Evolutionary conservation across 768 basidiomycete species (phyloP).

Genomic region (Cystobasidium onofrii): DNA sequence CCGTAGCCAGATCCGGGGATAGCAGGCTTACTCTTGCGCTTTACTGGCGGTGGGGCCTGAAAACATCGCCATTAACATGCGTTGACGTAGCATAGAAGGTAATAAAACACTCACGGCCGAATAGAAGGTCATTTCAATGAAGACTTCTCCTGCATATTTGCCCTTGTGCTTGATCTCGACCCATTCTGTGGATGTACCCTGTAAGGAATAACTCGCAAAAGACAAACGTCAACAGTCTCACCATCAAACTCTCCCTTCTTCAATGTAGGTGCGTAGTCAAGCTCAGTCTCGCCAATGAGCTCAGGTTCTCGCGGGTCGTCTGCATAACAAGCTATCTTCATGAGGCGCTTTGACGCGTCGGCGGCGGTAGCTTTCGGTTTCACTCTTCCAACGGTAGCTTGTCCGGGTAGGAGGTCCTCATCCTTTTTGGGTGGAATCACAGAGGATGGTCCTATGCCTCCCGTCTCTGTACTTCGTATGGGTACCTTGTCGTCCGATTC

Average conservation of each 20-base stretch:
- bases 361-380: slow-evolving; percentile 28
- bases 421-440: slow-evolving; percentile 11
- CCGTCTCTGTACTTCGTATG: slow-evolving; percentile 42
- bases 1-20: slow-evolving; percentile 7
- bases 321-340: slow-evolving; percentile 71
- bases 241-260: slow-evolving; percentile 86
- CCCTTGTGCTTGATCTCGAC: slow-evolving; percentile 77
- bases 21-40: slow-evolving; percentile 11
- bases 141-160: slow-evolving; percentile 70
- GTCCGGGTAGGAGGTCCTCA: slow-evolving; percentile 37
- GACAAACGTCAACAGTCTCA: slow-evolving; percentile 47
- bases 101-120: slow-evolving; percentile 54
- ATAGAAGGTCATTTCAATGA: slow-evolving; percentile 89
- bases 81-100: background rate
- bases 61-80: background rate
- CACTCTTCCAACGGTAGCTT: slow-evolving; percentile 39
- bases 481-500: slow-evolving; percentile 46
- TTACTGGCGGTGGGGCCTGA: slow-evolving; percentile 10
- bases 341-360: slow-evolving; percentile 46
- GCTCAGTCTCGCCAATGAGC: slow-evolving; percentile 65
- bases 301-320: slow-evolving; percentile 70
- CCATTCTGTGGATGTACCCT: slow-evolving; percentile 64
- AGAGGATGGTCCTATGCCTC: slow-evolving; percentile 50
- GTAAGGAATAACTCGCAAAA: slow-evolving; percentile 44
- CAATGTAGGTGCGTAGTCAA: slow-evolving; percentile 71